These are phyloP conservation scores for Xanthoconium purpureum DNA, from an alignment of 768 basidiomycete species.

Conservation along the genomic window DNA sequence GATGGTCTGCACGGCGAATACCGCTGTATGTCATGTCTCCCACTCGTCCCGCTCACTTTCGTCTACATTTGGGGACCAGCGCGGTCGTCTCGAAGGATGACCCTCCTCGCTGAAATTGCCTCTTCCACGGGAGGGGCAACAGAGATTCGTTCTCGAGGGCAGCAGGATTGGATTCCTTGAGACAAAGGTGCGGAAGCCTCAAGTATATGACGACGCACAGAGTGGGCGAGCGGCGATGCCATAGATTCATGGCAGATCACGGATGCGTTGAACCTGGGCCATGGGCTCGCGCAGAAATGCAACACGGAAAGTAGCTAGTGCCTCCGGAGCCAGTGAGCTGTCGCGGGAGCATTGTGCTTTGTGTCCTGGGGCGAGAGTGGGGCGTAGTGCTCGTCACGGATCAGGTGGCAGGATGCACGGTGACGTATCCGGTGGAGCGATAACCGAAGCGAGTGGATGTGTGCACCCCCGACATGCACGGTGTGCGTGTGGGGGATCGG, in stretches of 20 bases:
- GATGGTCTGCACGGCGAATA: slow-evolving; percentile 9
- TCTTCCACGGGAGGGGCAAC: slow-evolving; percentile 44
- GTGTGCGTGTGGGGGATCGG: slow-evolving; percentile 25
- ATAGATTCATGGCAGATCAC: slow-evolving; percentile 1
- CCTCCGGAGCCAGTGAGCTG: slow-evolving; percentile 32
- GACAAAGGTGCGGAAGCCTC: slow-evolving; percentile 9
- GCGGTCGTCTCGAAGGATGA: slow-evolving; percentile 12
- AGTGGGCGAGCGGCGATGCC: slow-evolving; percentile 15
- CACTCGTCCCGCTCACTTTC: slow-evolving; percentile 10
- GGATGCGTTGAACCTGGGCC: slow-evolving; percentile 27
- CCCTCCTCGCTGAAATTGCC: slow-evolving; percentile 37
- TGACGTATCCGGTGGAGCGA: slow-evolving; percentile 36
- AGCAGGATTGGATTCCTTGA: slow-evolving; percentile 28
- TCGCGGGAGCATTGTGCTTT: slow-evolving; percentile 3
- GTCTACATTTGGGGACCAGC: slow-evolving; percentile 13
- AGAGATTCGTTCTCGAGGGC: slow-evolving; percentile 60
- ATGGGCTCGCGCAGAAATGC: slow-evolving; percentile 36
- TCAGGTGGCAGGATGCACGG: slow-evolving; percentile 24
- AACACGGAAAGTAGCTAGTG: slow-evolving; percentile 12
- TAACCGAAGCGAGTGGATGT: slow-evolving; percentile 32
- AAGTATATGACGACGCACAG: slow-evolving; percentile 22
- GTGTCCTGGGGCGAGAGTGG: not conserved
- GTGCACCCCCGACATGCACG: slow-evolving; percentile 25
- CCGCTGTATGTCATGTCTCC: slow-evolving; percentile 5
- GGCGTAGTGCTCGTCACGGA: slow-evolving; percentile 14